phyloP scores from a whole-genome alignment of 2,329 filamentous ascomycete species.

The Penicillium brevicompactum region DNA sequence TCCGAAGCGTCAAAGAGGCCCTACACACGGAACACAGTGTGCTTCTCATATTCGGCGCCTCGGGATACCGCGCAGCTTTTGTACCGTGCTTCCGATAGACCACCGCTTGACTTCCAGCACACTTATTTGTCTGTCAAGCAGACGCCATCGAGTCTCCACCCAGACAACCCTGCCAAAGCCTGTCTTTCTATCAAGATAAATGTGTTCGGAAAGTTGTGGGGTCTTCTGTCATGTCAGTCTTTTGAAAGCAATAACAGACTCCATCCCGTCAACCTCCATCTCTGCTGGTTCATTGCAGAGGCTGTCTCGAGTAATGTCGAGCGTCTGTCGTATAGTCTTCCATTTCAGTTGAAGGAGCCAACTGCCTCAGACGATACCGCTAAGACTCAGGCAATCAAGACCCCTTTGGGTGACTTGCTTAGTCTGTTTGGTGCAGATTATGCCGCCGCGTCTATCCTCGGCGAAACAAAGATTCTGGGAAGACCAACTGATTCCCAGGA shows the following conservation, averaged over 20 bases:
- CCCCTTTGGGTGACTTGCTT: conserved; percentile 79
- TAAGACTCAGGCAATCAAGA: conserved; percentile 74
- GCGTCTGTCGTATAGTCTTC: conserved; percentile 77
- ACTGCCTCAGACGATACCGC: conserved; percentile 74
- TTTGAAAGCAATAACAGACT: conserved; percentile 81
- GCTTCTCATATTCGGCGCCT: conserved; percentile 79
- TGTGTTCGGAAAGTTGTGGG: conserved; percentile 83
- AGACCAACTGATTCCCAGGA: conserved; percentile 75
- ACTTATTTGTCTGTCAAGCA: conserved; percentile 83
- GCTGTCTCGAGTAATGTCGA: conserved; percentile 84
- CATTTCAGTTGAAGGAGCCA: conserved; percentile 77
- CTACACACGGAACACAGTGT: conserved; percentile 83
- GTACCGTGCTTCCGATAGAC: conserved; percentile 71
- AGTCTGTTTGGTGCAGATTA: conserved; percentile 84
- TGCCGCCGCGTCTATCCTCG: conserved; percentile 76
- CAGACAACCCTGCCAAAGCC: conserved; percentile 79
- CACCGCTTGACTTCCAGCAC: conserved; percentile 76
- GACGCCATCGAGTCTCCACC: conserved; percentile 76
- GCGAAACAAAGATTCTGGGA: conserved; percentile 82
- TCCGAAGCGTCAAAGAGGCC: conserved; percentile 79
- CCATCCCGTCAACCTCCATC: conserved; percentile 83
- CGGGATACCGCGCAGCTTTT: conserved; percentile 74
- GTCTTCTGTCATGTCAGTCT: conserved; percentile 79
- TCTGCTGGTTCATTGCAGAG: conserved; percentile 84
- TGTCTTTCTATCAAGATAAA: conserved; percentile 93